A percentile compares a stretch with the other conserved stretches of the same genome.
These are phyloP conservation scores for Zoysia pacifica DNA, from an alignment of 176 grass and related monocot genomes.

Conservation along the genomic window DNA sequence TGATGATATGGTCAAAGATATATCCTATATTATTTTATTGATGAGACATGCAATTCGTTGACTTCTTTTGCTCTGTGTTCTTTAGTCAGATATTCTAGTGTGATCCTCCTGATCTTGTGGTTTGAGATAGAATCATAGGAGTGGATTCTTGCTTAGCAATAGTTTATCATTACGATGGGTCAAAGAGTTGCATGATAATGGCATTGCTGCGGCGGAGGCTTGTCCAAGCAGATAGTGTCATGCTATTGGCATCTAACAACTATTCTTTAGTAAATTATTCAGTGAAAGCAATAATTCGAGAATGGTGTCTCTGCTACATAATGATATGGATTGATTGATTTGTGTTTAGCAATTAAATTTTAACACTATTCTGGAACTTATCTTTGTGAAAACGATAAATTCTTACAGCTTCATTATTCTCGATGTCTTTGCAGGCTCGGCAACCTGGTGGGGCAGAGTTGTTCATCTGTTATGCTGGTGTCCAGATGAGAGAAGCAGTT, in stretches of 20 bases:
- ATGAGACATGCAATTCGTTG: background rate
- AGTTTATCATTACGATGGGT: background rate
- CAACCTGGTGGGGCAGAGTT: constrained; percentile 73
- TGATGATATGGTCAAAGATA: background rate
- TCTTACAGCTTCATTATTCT: background rate
- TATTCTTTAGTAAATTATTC: background rate
- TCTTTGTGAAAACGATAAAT: background rate
- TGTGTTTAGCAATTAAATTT: background rate
- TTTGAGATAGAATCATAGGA: background rate
- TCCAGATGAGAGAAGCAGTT: constrained; percentile 82
- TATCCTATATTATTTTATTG: background rate
- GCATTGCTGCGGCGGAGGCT: background rate
- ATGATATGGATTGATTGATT: background rate
- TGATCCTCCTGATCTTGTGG: background rate
- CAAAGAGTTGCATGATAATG: background rate
- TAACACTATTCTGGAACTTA: background rate
- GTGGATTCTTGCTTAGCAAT: background rate
- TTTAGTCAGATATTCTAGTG: background rate
- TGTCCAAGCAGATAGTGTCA: background rate
- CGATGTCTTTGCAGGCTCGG: constrained; percentile 53
- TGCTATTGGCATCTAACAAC: background rate
- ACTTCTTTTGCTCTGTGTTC: background rate
- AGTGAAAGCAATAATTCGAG: background rate
- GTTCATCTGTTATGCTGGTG: constrained; percentile 88
- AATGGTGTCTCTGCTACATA: background rate